Evolutionary conservation across 495 filamentous ascomycete species (phyloP).

Genomic region (Bryoglossum gracile): DNA sequence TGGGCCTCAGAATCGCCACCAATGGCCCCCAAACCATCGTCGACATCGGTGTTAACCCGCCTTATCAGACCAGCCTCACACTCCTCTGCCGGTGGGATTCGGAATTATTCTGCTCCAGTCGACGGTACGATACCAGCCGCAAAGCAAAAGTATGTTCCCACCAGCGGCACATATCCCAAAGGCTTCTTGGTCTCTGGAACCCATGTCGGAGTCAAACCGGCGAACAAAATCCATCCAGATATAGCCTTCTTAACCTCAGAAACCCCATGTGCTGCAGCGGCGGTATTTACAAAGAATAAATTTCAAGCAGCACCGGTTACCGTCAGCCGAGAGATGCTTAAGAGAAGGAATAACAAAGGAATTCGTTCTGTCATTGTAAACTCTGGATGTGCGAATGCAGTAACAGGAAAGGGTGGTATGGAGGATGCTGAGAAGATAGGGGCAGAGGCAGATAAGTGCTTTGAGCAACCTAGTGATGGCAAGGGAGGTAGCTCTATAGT

Average conservation of each 20-base stretch:
- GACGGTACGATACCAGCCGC: conserved; percentile 57
- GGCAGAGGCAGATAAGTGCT: conserved; percentile 61
- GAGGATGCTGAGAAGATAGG: conserved; percentile 88
- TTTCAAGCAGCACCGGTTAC: conserved; percentile 95
- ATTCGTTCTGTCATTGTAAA: conserved; percentile 85
- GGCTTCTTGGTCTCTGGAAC: conserved; percentile 84
- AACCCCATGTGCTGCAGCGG: conserved; percentile 81
- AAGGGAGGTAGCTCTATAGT: conserved; percentile 67
- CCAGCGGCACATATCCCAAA: conserved; percentile 75
- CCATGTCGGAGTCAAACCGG: conserved; percentile 88
- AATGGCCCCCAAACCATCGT: conserved; percentile 23
- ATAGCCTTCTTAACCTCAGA: conserved; percentile 85
- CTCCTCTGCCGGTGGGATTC: background rate
- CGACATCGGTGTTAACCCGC: conserved; percentile 7
- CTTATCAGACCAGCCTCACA: conserved; percentile 16
- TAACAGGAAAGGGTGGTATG: conserved; percentile 85
- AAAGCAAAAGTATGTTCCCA: conserved; percentile 85
- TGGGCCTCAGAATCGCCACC: background rate
- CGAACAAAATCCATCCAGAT: conserved; percentile 82
- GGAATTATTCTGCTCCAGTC: conserved; percentile 53
- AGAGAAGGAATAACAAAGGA: conserved; percentile 56
- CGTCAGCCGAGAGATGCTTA: conserved; percentile 65
- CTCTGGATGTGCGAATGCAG: conserved; percentile 94
- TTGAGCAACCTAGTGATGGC: conserved; percentile 42
- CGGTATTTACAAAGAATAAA: conserved; percentile 96